Percentiles rank a stretch among this genome's conserved stretches.
Conservation (phyloP, 179 eudicot species). For the Gypsophila paniculata region DNA sequence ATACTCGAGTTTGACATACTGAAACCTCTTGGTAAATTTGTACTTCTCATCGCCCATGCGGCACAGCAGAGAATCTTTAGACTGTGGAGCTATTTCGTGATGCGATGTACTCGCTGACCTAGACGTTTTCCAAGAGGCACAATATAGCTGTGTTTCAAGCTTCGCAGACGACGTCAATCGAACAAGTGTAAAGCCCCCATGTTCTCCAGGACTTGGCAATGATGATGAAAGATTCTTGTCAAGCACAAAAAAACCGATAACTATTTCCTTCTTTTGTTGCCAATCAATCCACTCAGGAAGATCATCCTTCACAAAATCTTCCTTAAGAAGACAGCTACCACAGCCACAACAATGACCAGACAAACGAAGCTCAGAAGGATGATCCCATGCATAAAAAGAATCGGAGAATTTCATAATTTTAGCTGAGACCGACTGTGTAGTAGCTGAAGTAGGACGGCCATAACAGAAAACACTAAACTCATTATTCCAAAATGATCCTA, state of each 20-base stretch:
- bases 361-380: constrained; percentile 56
- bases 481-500: constrained; percentile 80
- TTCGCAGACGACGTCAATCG: constrained; percentile 70
- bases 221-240: constrained; percentile 42
- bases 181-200: constrained; percentile 65
- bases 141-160: constrained; percentile 63
- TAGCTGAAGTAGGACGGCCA: constrained; percentile 42
- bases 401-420: constrained; percentile 35
- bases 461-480: constrained; percentile 65
- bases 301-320: constrained; percentile 50
- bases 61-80: constrained; percentile 41
- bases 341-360: constrained; percentile 53
- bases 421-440: constrained; percentile 24
- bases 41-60: constrained; percentile 35
- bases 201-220: constrained; percentile 32
- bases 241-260: constrained; percentile 66
- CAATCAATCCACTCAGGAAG: constrained; percentile 74
- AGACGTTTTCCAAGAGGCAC: constrained; percentile 41
- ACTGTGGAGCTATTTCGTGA: constrained; percentile 25
- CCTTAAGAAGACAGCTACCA: constrained; percentile 58
- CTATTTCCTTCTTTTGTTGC: constrained; percentile 68
- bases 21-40: constrained; percentile 34
- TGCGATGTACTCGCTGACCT: constrained; percentile 26
- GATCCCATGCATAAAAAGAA: constrained; percentile 67
- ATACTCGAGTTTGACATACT: constrained; percentile 47